These are phyloP conservation scores for Skeletonema grethae DNA, from an alignment of 108 stramenopile species.

Conservation along the genomic window DNA sequence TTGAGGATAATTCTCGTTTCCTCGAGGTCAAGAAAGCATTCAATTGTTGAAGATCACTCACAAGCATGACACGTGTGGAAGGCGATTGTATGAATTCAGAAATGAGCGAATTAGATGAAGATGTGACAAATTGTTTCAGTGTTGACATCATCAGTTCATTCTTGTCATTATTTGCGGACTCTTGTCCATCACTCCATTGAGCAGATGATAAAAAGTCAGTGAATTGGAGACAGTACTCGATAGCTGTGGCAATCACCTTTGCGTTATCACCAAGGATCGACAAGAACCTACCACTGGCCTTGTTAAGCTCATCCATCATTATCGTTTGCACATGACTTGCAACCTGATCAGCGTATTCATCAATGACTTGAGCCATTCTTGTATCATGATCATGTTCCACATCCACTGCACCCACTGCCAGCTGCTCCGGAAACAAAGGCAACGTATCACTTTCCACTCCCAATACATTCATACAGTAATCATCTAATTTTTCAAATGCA, in stretches of 20 bases:
- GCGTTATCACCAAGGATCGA: neutral
- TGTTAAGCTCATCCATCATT: constrained; percentile 17
- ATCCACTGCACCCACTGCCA: neutral
- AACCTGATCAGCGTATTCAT: constrained; percentile 14
- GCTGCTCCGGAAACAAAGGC: constrained; percentile 22
- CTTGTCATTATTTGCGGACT: neutral
- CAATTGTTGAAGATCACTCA: constrained; percentile 26
- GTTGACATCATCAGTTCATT: constrained; percentile 4
- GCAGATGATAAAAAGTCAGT: constrained; percentile 16
- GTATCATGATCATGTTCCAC: neutral
- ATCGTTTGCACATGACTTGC: constrained; percentile 6
- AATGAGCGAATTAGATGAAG: neutral
- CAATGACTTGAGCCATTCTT: neutral
- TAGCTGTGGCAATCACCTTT: constrained; percentile 4
- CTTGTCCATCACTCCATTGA: constrained; percentile 7
- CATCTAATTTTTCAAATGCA: constrained; percentile 30
- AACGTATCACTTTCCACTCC: constrained; percentile 34
- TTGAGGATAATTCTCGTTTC: constrained; percentile 14
- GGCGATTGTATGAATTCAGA: constrained; percentile 20
- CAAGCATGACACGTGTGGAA: constrained; percentile 11
- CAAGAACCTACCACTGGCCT: constrained; percentile 14
- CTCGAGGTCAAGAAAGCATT: constrained; percentile 24
- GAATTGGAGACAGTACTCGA: constrained; percentile 17
- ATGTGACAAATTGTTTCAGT: constrained; percentile 9
- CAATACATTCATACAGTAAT: constrained; percentile 25